A percentile compares a stretch with the other conserved stretches of the same genome.
These are phyloP conservation scores for Flaveria ramosissima DNA, from an alignment of 129 eudicot species.

Conservation along the genomic window DNA sequence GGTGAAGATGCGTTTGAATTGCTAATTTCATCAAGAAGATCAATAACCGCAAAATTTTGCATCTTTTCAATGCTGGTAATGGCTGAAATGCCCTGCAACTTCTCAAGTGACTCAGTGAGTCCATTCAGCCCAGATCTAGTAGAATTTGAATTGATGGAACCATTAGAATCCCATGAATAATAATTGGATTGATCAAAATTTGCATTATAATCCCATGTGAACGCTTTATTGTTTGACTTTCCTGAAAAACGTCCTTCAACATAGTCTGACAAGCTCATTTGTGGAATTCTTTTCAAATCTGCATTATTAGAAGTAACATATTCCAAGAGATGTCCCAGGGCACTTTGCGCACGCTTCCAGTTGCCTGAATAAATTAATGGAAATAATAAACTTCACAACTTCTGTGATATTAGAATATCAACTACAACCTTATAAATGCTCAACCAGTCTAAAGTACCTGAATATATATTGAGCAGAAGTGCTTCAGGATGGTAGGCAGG, in stretches of 20 bases:
- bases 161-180: conserved; percentile 43
- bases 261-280: conserved; percentile 63
- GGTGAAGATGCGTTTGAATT: conserved; percentile 65
- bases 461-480: conserved; percentile 60
- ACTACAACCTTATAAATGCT: neutral
- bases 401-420: neutral
- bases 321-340: conserved; percentile 59
- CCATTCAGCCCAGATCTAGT: conserved; percentile 53
- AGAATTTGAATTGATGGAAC: conserved; percentile 41
- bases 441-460: conserved; percentile 56
- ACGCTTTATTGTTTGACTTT: conserved; percentile 41
- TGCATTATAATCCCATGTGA: conserved; percentile 56
- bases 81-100: conserved; percentile 41
- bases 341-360: conserved; percentile 81
- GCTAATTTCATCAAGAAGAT: conserved; percentile 82
- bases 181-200: conserved; percentile 31
- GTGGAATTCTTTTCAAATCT: conserved; percentile 42
- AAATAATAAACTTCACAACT: neutral
- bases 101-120: conserved; percentile 53
- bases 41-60: conserved; percentile 65
- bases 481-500: conserved; percentile 85
- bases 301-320: conserved; percentile 40
- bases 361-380: conserved; percentile 53
- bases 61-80: conserved; percentile 55
- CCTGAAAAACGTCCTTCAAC: conserved; percentile 55